Conservation (phyloP, 202 grass and related monocot genomes). For the Digitaria exilis region DNA sequence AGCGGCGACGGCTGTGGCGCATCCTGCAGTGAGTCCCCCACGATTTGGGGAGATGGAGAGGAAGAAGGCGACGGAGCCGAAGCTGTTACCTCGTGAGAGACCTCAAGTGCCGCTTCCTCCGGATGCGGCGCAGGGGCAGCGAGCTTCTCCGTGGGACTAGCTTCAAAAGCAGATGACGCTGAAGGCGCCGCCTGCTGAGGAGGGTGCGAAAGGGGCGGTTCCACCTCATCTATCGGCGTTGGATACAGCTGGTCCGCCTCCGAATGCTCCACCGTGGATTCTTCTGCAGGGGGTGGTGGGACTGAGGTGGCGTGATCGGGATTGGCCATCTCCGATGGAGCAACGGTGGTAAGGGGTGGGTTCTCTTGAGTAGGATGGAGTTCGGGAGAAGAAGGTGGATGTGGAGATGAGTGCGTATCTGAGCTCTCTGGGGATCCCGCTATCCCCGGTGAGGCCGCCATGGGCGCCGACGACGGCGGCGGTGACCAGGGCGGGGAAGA, state of each 20-base stretch:
- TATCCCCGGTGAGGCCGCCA: conserved; percentile 43
- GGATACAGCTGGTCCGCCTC: not conserved
- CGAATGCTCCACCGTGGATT: not conserved
- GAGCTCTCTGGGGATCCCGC: not conserved
- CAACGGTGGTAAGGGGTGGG: not conserved
- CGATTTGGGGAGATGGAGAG: conserved; percentile 23
- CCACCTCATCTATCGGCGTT: not conserved
- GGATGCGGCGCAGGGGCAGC: not conserved
- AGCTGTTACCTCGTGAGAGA: not conserved
- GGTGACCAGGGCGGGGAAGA: not conserved
- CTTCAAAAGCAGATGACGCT: conserved; percentile 29
- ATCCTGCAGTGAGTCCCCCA: conserved; percentile 14
- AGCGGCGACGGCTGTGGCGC: conserved; percentile 12
- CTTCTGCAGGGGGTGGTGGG: not conserved
- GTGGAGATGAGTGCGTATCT: not conserved
- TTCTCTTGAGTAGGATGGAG: not conserved
- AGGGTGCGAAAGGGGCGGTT: conserved; percentile 6
- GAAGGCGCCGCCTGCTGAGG: not conserved
- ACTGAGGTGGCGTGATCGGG: not conserved
- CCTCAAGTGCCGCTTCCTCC: not conserved
- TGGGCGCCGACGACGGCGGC: conserved; percentile 15
- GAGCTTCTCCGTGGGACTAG: not conserved
- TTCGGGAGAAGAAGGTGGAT: not conserved
- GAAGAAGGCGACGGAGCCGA: not conserved
- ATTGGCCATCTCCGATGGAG: conserved; percentile 5